phyloP scores from a whole-genome alignment of 805 yeast genomes.

The Saccharomycopsis sp. region DNA sequence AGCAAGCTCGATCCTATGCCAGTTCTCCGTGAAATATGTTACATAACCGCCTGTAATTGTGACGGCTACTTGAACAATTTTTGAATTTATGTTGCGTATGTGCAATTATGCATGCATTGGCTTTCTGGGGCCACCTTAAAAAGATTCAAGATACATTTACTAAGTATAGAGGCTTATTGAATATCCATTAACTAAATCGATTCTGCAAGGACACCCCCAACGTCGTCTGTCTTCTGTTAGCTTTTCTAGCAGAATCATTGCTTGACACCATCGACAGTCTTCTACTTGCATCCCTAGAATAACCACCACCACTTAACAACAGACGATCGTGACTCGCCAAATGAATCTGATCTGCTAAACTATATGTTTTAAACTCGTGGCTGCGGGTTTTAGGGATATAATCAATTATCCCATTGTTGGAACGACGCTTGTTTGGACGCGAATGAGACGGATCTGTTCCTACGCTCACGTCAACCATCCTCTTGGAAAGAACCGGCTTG shows the following conservation, averaged over 20 bases:
- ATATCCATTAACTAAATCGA: background rate
- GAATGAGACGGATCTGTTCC: conserved; percentile 40
- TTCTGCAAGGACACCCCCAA: background rate
- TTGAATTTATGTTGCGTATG: no score
- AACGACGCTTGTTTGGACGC: conserved; percentile 22
- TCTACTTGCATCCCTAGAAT: background rate
- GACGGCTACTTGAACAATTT: no score
- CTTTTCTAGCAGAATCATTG: no score
- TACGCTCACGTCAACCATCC: conserved; percentile 52
- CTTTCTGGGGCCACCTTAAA: no score
- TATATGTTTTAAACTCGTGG: background rate
- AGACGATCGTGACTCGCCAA: background rate
- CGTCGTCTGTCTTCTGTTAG: background rate
- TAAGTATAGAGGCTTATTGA: no score
- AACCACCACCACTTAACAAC: background rate
- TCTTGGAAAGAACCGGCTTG: conserved; percentile 46
- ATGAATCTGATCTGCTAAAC: background rate
- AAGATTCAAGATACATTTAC: no score
- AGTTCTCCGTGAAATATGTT: no score
- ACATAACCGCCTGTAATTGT: no score
- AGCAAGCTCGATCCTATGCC: no score
- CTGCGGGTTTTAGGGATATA: background rate
- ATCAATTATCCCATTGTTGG: background rate
- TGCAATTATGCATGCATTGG: no score
- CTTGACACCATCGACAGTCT: background rate